A percentile compares a stretch with the other conserved stretches of the same genome.
These are phyloP conservation scores for Spathaspora sp. DNA, from an alignment of 1,139 yeast species.

Conservation along the genomic window DNA sequence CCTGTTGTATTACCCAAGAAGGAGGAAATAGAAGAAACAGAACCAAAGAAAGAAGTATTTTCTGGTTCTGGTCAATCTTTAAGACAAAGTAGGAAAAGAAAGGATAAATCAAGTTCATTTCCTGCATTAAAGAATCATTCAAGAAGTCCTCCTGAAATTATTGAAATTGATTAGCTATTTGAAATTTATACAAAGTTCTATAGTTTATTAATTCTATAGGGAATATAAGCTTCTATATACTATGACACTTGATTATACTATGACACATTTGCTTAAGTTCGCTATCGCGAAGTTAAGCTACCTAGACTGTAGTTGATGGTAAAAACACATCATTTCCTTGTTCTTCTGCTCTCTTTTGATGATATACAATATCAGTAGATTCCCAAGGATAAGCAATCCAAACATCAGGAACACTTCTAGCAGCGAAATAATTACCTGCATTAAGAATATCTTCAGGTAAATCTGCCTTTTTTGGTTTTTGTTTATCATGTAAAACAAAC, in stretches of 20 bases:
- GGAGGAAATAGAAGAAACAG: conserved; percentile 35
- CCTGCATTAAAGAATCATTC: conserved; percentile 50
- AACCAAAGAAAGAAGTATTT: conserved; percentile 32
- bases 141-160: conserved; percentile 66
- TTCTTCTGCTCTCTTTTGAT: conserved; percentile 73
- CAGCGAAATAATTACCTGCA: conserved; percentile 80
- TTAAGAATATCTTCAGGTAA: conserved; percentile 64
- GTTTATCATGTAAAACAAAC: conserved; percentile 91
- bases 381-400: conserved; percentile 99
- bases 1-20: conserved; percentile 75
- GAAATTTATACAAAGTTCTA: neutral
- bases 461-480: conserved; percentile 82
- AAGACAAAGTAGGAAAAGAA: conserved; percentile 73
- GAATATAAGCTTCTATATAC: too few species aligned
- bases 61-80: conserved; percentile 68
- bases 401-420: conserved; percentile 83
- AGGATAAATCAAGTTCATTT: conserved; percentile 49
- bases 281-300: neutral
- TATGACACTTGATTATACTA: too few species aligned
- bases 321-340: conserved; percentile 62
- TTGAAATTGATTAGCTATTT: conserved; percentile 62
- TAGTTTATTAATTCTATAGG: too few species aligned
- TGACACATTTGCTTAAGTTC: too few species aligned
- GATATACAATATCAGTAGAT: conserved; percentile 83
- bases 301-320: conserved; percentile 30